phyloP scores from a whole-genome alignment of 169 alveolate species.

The Babesia bovis region DNA sequence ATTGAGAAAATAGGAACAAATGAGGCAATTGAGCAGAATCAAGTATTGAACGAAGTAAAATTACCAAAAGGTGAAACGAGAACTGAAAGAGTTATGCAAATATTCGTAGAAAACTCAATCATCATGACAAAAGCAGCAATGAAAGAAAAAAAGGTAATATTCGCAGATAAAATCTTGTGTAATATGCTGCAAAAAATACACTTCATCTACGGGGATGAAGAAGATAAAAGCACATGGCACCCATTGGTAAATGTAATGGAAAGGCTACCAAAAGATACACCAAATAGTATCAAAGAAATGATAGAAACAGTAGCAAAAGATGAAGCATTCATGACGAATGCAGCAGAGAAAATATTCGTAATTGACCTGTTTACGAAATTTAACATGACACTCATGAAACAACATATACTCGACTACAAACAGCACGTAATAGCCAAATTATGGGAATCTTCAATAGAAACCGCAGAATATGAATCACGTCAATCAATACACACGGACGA shows the following conservation, averaged over 20 bases:
- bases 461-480: constrained; percentile 7
- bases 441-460: constrained; percentile 36
- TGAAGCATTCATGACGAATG: constrained; percentile 4
- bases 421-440: constrained; percentile 34
- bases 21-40: too few relatives aligned
- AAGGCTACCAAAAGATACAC: constrained; percentile 38
- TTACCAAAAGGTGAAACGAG: neutral
- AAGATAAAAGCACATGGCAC: neutral
- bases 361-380: constrained; percentile 31
- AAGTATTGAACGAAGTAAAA: neutral
- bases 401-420: constrained; percentile 12
- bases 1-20: neutral
- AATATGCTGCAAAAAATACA: constrained; percentile 30
- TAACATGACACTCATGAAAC: constrained; percentile 33
- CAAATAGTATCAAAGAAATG: constrained; percentile 3
- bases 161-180: constrained; percentile 48
- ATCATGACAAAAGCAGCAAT: constrained; percentile 24
- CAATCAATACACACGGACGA: neutral
- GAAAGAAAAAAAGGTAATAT: constrained; percentile 17
- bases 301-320: constrained; percentile 32
- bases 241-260: constrained; percentile 31
- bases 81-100: constrained; percentile 31
- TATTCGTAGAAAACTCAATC: constrained; percentile 46
- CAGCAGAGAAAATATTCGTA: constrained; percentile 27
- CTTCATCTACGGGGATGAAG: constrained; percentile 21